phyloP scores from a whole-genome alignment of 805 yeast species.

The Ogataea wickerhamii region DNA sequence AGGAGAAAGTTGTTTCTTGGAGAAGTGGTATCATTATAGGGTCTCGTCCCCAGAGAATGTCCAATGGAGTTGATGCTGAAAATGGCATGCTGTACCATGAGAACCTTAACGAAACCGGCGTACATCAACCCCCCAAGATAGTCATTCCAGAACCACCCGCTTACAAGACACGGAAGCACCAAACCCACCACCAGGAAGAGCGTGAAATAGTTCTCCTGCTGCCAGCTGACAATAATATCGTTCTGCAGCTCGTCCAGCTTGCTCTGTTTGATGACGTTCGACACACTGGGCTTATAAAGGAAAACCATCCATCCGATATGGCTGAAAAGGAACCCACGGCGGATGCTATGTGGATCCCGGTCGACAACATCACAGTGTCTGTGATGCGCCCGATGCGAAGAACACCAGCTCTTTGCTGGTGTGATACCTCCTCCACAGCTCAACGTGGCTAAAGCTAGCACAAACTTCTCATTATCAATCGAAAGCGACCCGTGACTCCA shows the following conservation, averaged over 20 bases:
- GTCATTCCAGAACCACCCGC: slow-evolving; percentile 70
- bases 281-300: slow-evolving; percentile 56
- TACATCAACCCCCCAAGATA: slow-evolving; percentile 71
- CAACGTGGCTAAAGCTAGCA: slow-evolving; percentile 49
- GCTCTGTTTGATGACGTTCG: slow-evolving; percentile 36
- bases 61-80: slow-evolving; percentile 80
- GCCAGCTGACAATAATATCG: slow-evolving; percentile 57
- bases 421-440: slow-evolving; percentile 79
- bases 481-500: slow-evolving; percentile 61
- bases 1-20: slow-evolving; percentile 65
- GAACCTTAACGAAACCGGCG: slow-evolving; percentile 72
- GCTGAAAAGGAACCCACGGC: slow-evolving; percentile 76
- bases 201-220: slow-evolving; percentile 64
- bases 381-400: slow-evolving; percentile 87
- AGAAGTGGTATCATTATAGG: slow-evolving; percentile 71
- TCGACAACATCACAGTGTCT: slow-evolving; percentile 78
- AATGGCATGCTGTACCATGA: slow-evolving; percentile 74
- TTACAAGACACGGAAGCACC: slow-evolving; percentile 60
- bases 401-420: slow-evolving; percentile 73
- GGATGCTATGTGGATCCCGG: slow-evolving; percentile 80
- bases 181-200: slow-evolving; percentile 46
- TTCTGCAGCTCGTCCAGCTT: slow-evolving; percentile 62
- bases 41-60: slow-evolving; percentile 70
- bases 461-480: slow-evolving; percentile 41
- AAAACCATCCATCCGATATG: slow-evolving; percentile 87